These are phyloP conservation scores for Cyberlindnera misumaiensis DNA, from an alignment of 805 yeast genomes.

Conservation along the genomic window DNA sequence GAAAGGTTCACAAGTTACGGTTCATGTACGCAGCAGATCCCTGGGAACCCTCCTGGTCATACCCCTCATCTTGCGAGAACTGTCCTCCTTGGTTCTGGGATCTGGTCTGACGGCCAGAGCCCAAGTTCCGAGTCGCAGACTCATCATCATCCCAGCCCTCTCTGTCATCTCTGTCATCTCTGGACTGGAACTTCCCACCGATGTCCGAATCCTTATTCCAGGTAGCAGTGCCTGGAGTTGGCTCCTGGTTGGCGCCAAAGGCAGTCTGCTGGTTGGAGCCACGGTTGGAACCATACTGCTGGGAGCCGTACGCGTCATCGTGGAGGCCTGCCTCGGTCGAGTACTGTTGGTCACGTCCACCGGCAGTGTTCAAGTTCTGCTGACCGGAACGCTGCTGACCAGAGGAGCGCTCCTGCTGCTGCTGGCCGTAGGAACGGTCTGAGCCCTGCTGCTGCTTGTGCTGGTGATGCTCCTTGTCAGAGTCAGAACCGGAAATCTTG, in stretches of 20 bases:
- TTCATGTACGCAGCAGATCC: slow-evolving; percentile 9
- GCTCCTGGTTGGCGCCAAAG: too few relatives aligned
- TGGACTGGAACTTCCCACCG: neutral
- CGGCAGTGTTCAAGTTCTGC: slow-evolving; percentile 11
- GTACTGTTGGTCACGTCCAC: slow-evolving; percentile 16
- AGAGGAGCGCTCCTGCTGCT: neutral
- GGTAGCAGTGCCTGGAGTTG: too few relatives aligned
- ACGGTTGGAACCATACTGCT: neutral
- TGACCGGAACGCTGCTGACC: slow-evolving; percentile 13
- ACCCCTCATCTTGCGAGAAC: slow-evolving; percentile 14
- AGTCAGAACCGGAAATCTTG: slow-evolving; percentile 18
- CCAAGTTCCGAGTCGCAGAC: slow-evolving; percentile 1
- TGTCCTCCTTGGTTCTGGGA: slow-evolving; percentile 13
- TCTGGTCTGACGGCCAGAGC: slow-evolving; percentile 20
- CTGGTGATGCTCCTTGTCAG: neutral
- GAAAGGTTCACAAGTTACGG: slow-evolving; percentile 19
- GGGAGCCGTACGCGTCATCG: neutral
- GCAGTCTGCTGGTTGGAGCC: too few relatives aligned
- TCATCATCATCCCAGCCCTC: slow-evolving; percentile 1
- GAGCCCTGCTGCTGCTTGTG: slow-evolving; percentile 1
- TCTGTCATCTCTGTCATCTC: too few relatives aligned
- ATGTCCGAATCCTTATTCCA: neutral
- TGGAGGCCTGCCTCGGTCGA: slow-evolving; percentile 7
- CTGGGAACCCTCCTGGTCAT: slow-evolving; percentile 20
- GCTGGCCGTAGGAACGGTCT: slow-evolving; percentile 3